A percentile compares a stretch with the other conserved stretches of the same genome.
Conservation (phyloP, 306 rosid species). For the Mimosa bimucronata region DNA sequence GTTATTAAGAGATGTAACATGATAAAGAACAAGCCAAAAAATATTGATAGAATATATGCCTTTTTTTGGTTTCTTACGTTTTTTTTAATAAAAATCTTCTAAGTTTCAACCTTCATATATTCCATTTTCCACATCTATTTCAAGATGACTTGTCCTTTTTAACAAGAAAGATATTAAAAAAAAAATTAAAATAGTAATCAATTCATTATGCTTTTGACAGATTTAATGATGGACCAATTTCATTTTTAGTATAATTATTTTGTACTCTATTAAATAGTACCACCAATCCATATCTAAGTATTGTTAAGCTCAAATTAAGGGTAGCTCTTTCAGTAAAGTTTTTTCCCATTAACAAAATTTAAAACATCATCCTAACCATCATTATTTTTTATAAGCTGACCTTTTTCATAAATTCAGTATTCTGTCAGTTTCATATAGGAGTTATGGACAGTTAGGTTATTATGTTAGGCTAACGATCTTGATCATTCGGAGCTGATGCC, state of each 20-base stretch:
- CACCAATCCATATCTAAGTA: neutral
- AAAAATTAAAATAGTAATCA: neutral
- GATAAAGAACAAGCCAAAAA: neutral
- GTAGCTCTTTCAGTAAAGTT: neutral
- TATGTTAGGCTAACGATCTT: neutral
- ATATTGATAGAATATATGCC: neutral
- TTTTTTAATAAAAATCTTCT: neutral
- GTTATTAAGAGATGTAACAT: neutral
- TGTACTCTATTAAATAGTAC: neutral
- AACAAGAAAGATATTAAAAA: neutral
- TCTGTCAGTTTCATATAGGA: neutral
- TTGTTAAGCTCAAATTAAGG: neutral
- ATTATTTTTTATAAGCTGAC: neutral
- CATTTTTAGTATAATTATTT: neutral
- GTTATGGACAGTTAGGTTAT: neutral
- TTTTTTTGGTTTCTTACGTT: neutral
- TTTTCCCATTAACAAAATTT: neutral
- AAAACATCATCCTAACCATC: neutral
- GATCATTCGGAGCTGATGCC: constrained; percentile 19
- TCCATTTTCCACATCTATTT: neutral
- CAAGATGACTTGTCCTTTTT: neutral
- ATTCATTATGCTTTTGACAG: neutral
- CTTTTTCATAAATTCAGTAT: neutral
- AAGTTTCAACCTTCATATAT: neutral
- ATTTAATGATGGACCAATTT: neutral